These are phyloP conservation scores for Fonsecaea pedrosoi DNA, from an alignment of 2,329 filamentous ascomycete species.

Conservation along the genomic window DNA sequence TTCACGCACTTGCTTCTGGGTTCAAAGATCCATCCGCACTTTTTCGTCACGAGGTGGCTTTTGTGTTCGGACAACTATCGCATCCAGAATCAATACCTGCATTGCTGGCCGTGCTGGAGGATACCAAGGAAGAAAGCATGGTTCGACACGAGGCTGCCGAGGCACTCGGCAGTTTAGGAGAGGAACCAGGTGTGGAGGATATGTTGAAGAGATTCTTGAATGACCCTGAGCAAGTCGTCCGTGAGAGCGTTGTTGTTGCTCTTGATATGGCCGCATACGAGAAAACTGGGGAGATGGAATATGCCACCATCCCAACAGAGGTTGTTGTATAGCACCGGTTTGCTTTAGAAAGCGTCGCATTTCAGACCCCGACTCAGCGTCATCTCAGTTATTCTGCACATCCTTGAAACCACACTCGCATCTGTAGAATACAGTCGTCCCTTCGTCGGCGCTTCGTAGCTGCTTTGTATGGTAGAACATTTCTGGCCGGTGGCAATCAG, in stretches of 20 bases:
- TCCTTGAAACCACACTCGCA: slow-evolving; percentile 83
- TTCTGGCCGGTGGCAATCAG: slow-evolving; percentile 79
- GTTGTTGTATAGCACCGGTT: slow-evolving; percentile 18
- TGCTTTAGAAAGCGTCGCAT: slow-evolving; percentile 20
- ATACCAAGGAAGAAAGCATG: slow-evolving; percentile 88
- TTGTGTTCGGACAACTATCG: slow-evolving; percentile 94
- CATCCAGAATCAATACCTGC: slow-evolving; percentile 97
- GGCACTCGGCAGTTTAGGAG: slow-evolving; percentile 89
- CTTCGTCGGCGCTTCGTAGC: slow-evolving; percentile 91
- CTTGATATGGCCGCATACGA: slow-evolving; percentile 98
- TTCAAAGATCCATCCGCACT: slow-evolving; percentile 86
- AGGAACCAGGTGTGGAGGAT: slow-evolving; percentile 91
- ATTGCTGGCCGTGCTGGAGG: slow-evolving; percentile 76
- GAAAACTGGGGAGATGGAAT: slow-evolving; percentile 84
- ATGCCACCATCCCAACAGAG: slow-evolving; percentile 77
- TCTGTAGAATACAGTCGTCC: slow-evolving; percentile 86
- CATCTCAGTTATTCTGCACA: slow-evolving; percentile 47
- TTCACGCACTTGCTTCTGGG: slow-evolving; percentile 83
- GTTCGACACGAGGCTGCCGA: slow-evolving; percentile 97
- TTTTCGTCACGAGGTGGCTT: slow-evolving; percentile 97
- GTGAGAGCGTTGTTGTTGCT: slow-evolving; percentile 92
- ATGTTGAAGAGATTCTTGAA: slow-evolving; percentile 81
- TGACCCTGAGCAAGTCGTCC: slow-evolving; percentile 90
- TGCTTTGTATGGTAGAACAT: slow-evolving; percentile 87
- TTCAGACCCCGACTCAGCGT: slow-evolving; percentile 18